phyloP scores from a whole-genome alignment of 2,329 filamentous ascomycete species.

The Cercospora citrullina region DNA sequence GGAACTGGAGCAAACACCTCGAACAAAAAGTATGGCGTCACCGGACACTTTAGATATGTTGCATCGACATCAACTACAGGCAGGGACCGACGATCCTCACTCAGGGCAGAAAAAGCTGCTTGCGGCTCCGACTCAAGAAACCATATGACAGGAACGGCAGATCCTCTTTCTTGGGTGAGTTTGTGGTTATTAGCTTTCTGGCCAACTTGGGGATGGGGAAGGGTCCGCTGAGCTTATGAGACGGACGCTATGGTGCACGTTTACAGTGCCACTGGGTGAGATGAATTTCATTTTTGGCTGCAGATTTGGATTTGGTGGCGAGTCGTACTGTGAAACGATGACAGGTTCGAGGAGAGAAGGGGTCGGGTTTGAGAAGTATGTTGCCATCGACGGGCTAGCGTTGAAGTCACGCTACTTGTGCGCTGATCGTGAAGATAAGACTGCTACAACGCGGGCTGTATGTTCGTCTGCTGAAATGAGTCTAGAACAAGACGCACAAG shows the following conservation, averaged over 20 bases:
- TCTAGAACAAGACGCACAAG: not conserved
- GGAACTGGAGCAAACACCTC: not conserved
- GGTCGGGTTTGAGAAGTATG: not conserved
- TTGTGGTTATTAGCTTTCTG: not conserved
- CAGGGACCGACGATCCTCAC: not conserved
- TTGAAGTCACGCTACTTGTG: not conserved
- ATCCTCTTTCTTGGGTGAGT: not conserved
- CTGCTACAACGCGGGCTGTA: not conserved
- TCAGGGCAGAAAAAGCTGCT: not conserved
- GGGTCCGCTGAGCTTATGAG: not conserved
- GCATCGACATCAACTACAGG: not conserved
- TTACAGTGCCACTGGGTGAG: not conserved
- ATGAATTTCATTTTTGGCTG: no score
- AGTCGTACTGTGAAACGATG: not conserved
- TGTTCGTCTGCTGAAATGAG: not conserved
- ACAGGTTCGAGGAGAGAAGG: not conserved
- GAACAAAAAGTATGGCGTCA: not conserved
- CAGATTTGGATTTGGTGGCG: not conserved
- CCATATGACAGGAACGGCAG: not conserved
- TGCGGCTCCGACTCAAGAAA: constrained; percentile 1
- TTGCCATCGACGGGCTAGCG: not conserved
- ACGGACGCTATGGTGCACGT: not conserved
- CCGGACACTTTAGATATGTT: not conserved
- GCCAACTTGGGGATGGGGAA: not conserved
- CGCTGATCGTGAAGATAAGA: not conserved